Conservation (phyloP, 495 filamentous ascomycete genomes). For the Pyrenopolyporus hunteri region DNA sequence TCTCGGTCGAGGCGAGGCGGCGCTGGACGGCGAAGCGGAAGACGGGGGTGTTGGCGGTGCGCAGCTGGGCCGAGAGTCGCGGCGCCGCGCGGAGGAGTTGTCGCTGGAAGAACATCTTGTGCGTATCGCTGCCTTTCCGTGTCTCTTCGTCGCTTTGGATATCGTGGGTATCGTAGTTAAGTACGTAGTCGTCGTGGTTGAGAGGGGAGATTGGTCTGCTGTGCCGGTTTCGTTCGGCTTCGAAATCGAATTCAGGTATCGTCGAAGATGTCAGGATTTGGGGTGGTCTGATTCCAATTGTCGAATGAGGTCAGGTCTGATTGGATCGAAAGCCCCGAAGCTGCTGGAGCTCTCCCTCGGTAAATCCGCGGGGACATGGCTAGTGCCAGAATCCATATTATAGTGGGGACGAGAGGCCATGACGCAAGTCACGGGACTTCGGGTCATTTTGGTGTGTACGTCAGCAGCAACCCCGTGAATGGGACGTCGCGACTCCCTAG, state of each 20-base stretch:
- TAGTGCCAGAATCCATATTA: background rate
- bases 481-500: constrained; percentile 37
- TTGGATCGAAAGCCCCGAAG: constrained; percentile 10
- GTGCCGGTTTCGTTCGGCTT: too few species aligned
- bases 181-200: too few species aligned
- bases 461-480: background rate
- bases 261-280: constrained; percentile 17
- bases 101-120: constrained; percentile 69
- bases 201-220: constrained; percentile 41
- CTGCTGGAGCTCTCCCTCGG: constrained; percentile 32
- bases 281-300: constrained; percentile 37
- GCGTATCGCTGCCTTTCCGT: background rate
- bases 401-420: background rate
- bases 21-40: constrained; percentile 67
- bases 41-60: constrained; percentile 50
- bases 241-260: too few species aligned
- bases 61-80: constrained; percentile 62
- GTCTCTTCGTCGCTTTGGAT: background rate
- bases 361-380: constrained; percentile 38
- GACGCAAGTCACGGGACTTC: constrained; percentile 41
- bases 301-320: constrained; percentile 46
- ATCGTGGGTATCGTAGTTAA: too few species aligned
- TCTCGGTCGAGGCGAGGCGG: constrained; percentile 77
- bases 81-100: constrained; percentile 64
- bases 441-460: constrained; percentile 41